Evolutionary conservation across 1,139 yeast species (phyloP).

Genomic region (Keqinozyma sinolaborantium): DNA sequence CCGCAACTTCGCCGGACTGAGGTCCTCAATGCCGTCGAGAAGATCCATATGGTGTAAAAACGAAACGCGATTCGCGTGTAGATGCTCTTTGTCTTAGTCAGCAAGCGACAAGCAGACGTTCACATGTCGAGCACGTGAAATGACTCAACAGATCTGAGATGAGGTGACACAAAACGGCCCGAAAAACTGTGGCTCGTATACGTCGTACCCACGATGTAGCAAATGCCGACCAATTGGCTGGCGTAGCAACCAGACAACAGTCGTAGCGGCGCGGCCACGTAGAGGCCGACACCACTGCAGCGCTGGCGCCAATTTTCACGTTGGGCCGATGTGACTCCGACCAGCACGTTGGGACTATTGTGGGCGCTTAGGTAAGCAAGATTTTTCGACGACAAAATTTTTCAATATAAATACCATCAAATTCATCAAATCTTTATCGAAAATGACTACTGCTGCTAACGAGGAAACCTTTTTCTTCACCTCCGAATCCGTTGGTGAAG

Average conservation of each 20-base stretch:
- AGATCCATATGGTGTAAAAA: conserved; percentile 13
- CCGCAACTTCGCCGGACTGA: conserved; percentile 7
- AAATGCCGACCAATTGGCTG: too few relatives aligned
- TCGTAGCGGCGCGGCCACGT: too few relatives aligned
- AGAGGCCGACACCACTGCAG: too few relatives aligned
- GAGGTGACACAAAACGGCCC: not conserved
- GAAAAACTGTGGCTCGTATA: not conserved
- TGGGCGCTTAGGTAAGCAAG: too few relatives aligned
- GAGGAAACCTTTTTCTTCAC: conserved; percentile 68
- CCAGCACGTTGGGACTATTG: too few relatives aligned
- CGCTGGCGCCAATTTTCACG: too few relatives aligned
- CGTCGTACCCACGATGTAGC: not conserved
- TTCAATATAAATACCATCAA: conserved; percentile 6
- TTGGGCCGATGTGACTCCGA: too few relatives aligned
- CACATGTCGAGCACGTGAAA: conserved; percentile 6
- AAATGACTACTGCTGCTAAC: conserved; percentile 5
- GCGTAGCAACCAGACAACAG: too few relatives aligned
- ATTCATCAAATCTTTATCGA: conserved; percentile 1
- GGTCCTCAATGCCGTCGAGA: conserved; percentile 14
- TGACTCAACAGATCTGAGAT: too few relatives aligned
- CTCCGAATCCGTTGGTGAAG: conserved; percentile 98
- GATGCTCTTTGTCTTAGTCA: conserved; percentile 1
- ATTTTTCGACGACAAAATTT: conserved; percentile 3
- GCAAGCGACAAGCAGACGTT: conserved; percentile 1
- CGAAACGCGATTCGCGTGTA: conserved; percentile 1